Conservation (phyloP, 2,329 filamentous ascomycete genomes). For the Monilinia vaccinii-corymbosi region DNA sequence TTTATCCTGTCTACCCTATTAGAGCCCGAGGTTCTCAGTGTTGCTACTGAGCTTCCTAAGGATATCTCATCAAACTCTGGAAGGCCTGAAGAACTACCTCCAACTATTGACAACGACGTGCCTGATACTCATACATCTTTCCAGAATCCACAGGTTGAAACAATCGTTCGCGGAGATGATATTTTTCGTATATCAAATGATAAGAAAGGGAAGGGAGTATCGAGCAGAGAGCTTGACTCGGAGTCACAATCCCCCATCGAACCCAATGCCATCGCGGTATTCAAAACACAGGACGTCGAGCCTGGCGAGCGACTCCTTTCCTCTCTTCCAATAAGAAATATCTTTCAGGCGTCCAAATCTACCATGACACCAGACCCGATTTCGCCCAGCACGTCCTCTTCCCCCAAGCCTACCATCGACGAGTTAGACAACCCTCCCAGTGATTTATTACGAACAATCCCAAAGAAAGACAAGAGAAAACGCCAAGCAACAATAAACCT, state of each 20-base stretch:
- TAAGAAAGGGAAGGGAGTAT: constrained; percentile 19
- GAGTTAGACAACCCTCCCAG: constrained; percentile 1
- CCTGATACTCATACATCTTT: constrained; percentile 11
- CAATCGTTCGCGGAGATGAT: constrained; percentile 2
- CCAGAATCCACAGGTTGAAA: constrained; percentile 11
- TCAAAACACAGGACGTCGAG: neutral
- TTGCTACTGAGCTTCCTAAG: constrained; percentile 6
- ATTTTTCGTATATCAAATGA: constrained; percentile 15
- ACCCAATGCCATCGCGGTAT: neutral
- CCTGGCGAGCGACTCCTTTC: constrained; percentile 1
- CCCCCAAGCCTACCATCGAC: neutral
- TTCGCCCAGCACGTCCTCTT: neutral
- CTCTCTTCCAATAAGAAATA: neutral
- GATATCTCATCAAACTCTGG: constrained; percentile 3
- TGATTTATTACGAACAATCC: constrained; percentile 14
- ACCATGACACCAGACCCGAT: neutral
- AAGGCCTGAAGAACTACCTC: constrained; percentile 3
- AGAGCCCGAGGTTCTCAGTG: constrained; percentile 8
- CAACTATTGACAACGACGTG: constrained; percentile 5
- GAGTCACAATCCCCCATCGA: constrained; percentile 8
- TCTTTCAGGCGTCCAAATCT: neutral
- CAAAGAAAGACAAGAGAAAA: constrained; percentile 29
- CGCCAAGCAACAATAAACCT: constrained; percentile 21
- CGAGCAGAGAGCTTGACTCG: constrained; percentile 10
- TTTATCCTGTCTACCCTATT: constrained; percentile 15